These are phyloP conservation scores for Daucus carota DNA, from an alignment of 129 eudicot species.

Conservation along the genomic window DH1_v3.0 NC_030383.2:51853001-51853500, in stretches of 20 bases:
- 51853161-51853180: slow-evolving; percentile 26
- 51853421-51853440: not conserved
- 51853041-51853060: not conserved
- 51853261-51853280: not conserved
- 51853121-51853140: slow-evolving; percentile 59
- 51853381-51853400: not conserved
- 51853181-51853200: slow-evolving; percentile 58
- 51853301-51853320: not conserved
- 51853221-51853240: slow-evolving; percentile 37
- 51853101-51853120: slow-evolving; percentile 37
- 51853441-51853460: not conserved
- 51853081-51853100: slow-evolving; percentile 84
- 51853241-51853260: not conserved
- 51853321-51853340: not conserved
- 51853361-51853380: not conserved
- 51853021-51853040: slow-evolving; percentile 12
- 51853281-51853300: not conserved
- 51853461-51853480: not conserved
- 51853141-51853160: slow-evolving; percentile 28
- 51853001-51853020: slow-evolving; percentile 28
- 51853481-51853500: not conserved
- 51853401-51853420: not conserved
- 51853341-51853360: not conserved
- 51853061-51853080: slow-evolving; percentile 53
- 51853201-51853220: slow-evolving; percentile 70